These are phyloP conservation scores for Tylopilus intermedius DNA, from an alignment of 768 basidiomycete genomes.

Conservation along the genomic window DNA sequence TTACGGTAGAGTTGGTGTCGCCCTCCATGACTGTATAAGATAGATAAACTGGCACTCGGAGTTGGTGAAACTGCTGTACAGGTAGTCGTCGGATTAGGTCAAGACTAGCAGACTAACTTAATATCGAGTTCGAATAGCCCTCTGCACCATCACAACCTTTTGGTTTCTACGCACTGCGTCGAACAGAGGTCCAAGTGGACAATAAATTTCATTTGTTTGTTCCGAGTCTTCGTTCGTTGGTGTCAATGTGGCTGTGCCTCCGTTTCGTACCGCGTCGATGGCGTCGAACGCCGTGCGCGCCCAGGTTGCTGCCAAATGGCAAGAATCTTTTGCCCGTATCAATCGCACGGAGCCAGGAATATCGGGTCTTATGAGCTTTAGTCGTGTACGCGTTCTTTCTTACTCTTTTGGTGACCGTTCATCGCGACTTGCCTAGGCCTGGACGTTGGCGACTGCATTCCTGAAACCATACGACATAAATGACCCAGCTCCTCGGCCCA, in stretches of 20 bases:
- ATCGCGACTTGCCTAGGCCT: constrained; percentile 44
- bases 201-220: no score
- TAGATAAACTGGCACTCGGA: not conserved
- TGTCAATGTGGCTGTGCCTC: constrained; percentile 20
- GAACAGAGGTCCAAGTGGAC: no score
- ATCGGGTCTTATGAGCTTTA: constrained; percentile 58
- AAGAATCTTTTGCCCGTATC: constrained; percentile 60
- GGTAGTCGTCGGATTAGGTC: not conserved
- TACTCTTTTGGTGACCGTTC: not conserved
- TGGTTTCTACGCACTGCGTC: no score
- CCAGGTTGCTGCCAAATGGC: constrained; percentile 68
- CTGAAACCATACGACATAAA: constrained; percentile 53
- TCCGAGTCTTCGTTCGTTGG: no score
- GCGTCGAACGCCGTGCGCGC: constrained; percentile 58
- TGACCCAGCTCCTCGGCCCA: constrained; percentile 28
- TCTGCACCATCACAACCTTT: no score
- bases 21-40: constrained; percentile 12
- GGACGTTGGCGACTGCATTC: constrained; percentile 51
- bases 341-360: constrained; percentile 59
- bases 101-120: not conserved
- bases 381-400: constrained; percentile 40
- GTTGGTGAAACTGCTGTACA: no score
- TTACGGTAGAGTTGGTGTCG: not conserved
- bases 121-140: no score
- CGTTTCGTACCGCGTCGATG: constrained; percentile 32